phyloP scores from a whole-genome alignment of 139 green algal genomes.

The Chlamydomonas schloesseri region DNA sequence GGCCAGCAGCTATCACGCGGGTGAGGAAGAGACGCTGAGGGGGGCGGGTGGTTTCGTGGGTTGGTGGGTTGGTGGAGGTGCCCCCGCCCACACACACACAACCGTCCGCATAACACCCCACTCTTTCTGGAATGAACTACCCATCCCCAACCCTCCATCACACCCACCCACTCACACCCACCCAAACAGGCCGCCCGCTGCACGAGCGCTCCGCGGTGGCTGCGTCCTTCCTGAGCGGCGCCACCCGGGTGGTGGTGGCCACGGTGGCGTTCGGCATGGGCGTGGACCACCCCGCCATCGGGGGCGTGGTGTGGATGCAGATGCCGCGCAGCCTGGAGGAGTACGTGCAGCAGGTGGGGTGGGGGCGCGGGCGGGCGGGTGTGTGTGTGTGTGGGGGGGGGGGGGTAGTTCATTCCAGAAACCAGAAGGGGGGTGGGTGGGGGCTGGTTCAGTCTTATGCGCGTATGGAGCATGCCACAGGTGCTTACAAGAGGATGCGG shows the following conservation, averaged over 20 bases:
- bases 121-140: too few species aligned
- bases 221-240: constrained; percentile 65
- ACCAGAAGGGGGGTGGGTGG: neutral
- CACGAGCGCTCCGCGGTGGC: constrained; percentile 7
- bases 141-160: neutral
- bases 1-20: constrained; percentile 82
- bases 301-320: constrained; percentile 81
- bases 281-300: constrained; percentile 44
- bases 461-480: too few species aligned
- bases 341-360: constrained; percentile 90
- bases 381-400: neutral
- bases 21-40: constrained; percentile 10
- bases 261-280: constrained; percentile 62
- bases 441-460: too few species aligned
- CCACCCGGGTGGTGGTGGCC: constrained; percentile 59
- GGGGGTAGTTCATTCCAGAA: neutral
- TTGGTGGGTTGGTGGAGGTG: too few species aligned
- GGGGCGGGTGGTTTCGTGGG: neutral
- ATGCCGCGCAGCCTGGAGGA: constrained; percentile 89
- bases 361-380: neutral
- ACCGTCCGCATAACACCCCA: too few species aligned
- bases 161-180: neutral
- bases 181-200: neutral
- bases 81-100: too few species aligned
- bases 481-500: too few species aligned